A percentile compares a stretch with the other conserved stretches of the same genome.
Evolutionary conservation across 2,329 filamentous ascomycete genomes (phyloP).

Genomic region (Exophiala calicioides): DNA sequence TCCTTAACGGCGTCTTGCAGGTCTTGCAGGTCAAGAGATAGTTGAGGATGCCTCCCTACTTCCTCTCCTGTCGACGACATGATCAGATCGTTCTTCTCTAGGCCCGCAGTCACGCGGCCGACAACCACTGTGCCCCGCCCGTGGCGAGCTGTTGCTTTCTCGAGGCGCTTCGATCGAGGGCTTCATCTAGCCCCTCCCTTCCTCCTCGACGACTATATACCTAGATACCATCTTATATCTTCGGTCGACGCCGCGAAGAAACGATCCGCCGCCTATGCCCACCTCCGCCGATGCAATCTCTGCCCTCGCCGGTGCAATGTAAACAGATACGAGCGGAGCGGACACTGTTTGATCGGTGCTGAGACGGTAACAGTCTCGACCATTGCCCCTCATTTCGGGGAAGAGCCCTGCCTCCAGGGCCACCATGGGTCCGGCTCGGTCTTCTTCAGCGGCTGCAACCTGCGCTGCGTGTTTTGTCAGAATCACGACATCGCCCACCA

Average conservation of each 20-base stretch:
- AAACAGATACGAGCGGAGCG: slow-evolving; percentile 77
- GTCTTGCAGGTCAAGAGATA: not conserved
- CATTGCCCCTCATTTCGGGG: slow-evolving; percentile 82
- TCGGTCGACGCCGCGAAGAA: slow-evolving; percentile 71
- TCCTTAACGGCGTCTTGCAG: not conserved
- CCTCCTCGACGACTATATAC: slow-evolving; percentile 72
- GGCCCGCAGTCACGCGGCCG: slow-evolving; percentile 1
- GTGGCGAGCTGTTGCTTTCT: not conserved
- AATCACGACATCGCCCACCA: slow-evolving; percentile 83
- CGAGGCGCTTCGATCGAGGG: slow-evolving; percentile 30
- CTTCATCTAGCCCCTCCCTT: slow-evolving; percentile 63
- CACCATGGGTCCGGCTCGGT: slow-evolving; percentile 78
- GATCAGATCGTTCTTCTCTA: slow-evolving; percentile 24
- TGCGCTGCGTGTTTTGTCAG: slow-evolving; percentile 74
- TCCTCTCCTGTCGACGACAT: slow-evolving; percentile 4
- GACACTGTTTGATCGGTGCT: slow-evolving; percentile 73
- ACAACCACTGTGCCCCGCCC: not conserved
- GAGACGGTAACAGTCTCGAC: slow-evolving; percentile 77
- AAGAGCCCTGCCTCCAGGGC: slow-evolving; percentile 81
- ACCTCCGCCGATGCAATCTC: slow-evolving; percentile 76
- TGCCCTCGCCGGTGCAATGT: slow-evolving; percentile 76
- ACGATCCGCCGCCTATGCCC: slow-evolving; percentile 70
- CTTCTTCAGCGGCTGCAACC: slow-evolving; percentile 76
- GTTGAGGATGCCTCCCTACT: slow-evolving; percentile 2
- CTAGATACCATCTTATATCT: slow-evolving; percentile 69